These are phyloP conservation scores for Oryza meyeriana DNA, from an alignment of 176 grass and related monocot species.

Conservation along the genomic window DNA sequence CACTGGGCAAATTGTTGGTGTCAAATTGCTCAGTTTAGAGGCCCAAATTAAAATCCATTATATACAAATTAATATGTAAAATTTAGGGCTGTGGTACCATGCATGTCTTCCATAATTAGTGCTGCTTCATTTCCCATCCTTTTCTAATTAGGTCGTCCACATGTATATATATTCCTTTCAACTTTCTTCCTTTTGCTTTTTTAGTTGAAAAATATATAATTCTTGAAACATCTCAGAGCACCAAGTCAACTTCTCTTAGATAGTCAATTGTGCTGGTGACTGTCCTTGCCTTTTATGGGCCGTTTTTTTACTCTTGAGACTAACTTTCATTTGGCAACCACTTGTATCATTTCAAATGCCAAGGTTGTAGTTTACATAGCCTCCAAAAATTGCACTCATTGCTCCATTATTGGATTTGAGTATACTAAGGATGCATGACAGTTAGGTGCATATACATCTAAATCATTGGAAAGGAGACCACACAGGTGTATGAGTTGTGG, in stretches of 20 bases:
- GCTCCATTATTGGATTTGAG: not conserved
- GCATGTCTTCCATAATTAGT: too few species aligned
- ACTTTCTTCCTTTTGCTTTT: not conserved
- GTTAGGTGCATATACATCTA: not conserved
- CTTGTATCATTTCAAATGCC: not conserved
- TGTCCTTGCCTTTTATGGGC: not conserved
- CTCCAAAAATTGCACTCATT: not conserved
- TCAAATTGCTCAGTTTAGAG: too few species aligned
- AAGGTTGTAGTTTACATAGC: not conserved
- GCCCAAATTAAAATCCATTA: too few species aligned
- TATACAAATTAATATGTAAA: too few species aligned
- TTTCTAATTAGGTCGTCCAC: too few species aligned
- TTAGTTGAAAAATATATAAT: too few species aligned
- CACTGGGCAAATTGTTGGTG: too few species aligned
- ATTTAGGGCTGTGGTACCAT: too few species aligned
- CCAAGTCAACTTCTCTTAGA: not conserved
- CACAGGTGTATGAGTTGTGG: not conserved
- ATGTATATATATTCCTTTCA: too few species aligned
- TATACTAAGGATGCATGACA: not conserved
- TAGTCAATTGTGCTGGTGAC: not conserved
- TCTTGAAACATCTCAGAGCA: not conserved
- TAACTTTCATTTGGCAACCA: not conserved
- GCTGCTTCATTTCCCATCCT: too few species aligned
- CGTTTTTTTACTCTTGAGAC: not conserved
- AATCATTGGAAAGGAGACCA: slow-evolving; percentile 8